phyloP scores from a whole-genome alignment of 192 early-diverging fungal genomes.

The Podila epicladia region DNA sequence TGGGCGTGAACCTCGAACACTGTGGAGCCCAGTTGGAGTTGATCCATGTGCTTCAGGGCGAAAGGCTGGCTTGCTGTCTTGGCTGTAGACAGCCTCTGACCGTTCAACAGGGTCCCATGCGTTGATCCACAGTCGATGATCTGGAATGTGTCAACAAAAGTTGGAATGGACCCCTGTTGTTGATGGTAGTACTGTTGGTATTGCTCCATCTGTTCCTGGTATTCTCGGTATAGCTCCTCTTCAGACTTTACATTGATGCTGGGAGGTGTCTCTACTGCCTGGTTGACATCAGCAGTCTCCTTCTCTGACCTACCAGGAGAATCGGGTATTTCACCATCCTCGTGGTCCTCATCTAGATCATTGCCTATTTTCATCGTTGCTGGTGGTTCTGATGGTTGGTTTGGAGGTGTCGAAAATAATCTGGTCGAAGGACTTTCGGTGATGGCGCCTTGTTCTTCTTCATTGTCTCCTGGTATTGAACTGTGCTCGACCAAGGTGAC shows the following conservation, averaged over 20 bases:
- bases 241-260: not conserved
- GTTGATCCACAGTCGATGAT: constrained; percentile 76
- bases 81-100: constrained; percentile 65
- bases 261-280: not conserved
- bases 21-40: constrained; percentile 66
- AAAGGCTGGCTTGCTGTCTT: constrained; percentile 71
- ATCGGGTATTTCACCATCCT: constrained; percentile 35
- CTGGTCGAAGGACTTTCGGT: no score
- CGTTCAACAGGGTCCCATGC: constrained; percentile 82
- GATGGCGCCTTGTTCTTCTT: no score
- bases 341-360: not conserved
- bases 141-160: constrained; percentile 48
- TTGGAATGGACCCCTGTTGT: not conserved
- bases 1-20: constrained; percentile 72
- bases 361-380: not conserved
- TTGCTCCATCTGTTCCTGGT: constrained; percentile 23
- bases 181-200: constrained; percentile 29
- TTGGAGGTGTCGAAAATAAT: no score
- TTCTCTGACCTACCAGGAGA: constrained; percentile 8
- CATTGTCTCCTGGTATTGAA: not conserved
- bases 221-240: constrained; percentile 8
- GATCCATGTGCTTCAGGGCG: constrained; percentile 65
- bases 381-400: not conserved
- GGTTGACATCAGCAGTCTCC: not conserved
- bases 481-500: not conserved